phyloP scores from a whole-genome alignment of 257 asterid species.

The Knoxia roxburghii region DNA sequence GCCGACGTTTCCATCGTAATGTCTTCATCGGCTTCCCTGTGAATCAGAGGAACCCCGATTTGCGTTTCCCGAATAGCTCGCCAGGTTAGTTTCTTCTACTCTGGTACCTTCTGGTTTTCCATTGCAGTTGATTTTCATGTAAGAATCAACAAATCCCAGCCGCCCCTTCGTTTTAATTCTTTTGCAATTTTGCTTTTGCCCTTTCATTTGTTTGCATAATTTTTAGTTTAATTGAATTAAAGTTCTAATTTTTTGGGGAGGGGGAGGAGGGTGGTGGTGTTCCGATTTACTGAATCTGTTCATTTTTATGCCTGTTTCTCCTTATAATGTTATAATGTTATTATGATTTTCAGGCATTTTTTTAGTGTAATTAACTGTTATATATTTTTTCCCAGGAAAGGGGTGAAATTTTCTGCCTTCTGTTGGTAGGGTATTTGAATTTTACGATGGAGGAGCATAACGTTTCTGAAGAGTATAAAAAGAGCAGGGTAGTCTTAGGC shows the following conservation, averaged over 20 bases:
- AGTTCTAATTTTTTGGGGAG: background rate
- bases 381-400: no score
- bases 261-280: no score
- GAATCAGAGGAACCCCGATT: background rate
- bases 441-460: conserved; percentile 35
- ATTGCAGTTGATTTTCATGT: background rate
- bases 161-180: background rate
- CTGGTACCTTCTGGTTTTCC: background rate
- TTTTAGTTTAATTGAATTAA: background rate
- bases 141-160: background rate
- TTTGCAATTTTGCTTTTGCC: background rate
- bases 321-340: no score
- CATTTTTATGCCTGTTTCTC: no score
- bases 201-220: background rate
- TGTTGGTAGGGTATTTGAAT: no score
- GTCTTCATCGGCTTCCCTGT: background rate
- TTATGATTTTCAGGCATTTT: no score
- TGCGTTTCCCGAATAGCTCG: background rate
- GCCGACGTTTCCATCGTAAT: no score
- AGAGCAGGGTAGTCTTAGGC: conserved; percentile 36
- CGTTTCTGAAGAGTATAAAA: conserved; percentile 25
- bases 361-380: no score
- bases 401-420: no score
- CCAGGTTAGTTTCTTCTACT: background rate
- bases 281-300: no score